A percentile compares a stretch with the other conserved stretches of the same genome.
phyloP scores from a whole-genome alignment of 2,329 filamentous ascomycete species.

The Lojkania enalia region DNA sequence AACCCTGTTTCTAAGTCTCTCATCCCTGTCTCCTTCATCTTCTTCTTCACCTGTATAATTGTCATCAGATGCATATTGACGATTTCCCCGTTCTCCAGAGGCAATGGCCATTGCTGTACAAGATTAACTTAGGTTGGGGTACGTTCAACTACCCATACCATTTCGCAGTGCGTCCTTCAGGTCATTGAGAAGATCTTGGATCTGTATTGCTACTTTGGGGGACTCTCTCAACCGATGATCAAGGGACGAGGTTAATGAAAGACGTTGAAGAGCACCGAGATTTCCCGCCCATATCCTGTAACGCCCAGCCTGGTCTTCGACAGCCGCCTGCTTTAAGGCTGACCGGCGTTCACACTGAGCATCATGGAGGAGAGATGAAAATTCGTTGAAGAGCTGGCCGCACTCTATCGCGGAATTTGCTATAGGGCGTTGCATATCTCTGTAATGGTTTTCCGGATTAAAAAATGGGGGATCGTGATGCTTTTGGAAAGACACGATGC shows the following conservation, averaged over 20 bases:
- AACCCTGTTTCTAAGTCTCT: background rate
- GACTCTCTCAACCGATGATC: slow-evolving; percentile 28
- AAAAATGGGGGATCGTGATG: no score
- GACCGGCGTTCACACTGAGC: background rate
- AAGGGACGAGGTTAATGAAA: slow-evolving; percentile 19
- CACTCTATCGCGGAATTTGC: slow-evolving; percentile 9
- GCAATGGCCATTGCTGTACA: slow-evolving; percentile 13
- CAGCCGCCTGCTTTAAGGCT: slow-evolving; percentile 6
- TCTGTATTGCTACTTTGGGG: slow-evolving; percentile 21
- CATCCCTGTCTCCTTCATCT: background rate
- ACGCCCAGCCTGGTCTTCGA: slow-evolving; percentile 19
- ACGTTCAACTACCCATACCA: slow-evolving; percentile 2
- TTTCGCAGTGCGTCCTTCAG: slow-evolving; percentile 13
- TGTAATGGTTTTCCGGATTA: background rate
- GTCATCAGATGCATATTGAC: slow-evolving; percentile 3
- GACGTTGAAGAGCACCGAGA: slow-evolving; percentile 29
- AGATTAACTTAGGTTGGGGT: background rate
- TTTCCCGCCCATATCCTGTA: slow-evolving; percentile 37
- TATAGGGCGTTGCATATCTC: slow-evolving; percentile 10
- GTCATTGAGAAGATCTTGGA: slow-evolving; percentile 27
- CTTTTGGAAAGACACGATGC: no score
- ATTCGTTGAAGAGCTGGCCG: slow-evolving; percentile 5
- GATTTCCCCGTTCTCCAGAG: slow-evolving; percentile 16
- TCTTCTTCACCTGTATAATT: no score
- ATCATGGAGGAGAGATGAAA: slow-evolving; percentile 3